Conservation (phyloP, 371 early-diverging fungal genomes). For the Syncephalastrum monosporum region DNA sequence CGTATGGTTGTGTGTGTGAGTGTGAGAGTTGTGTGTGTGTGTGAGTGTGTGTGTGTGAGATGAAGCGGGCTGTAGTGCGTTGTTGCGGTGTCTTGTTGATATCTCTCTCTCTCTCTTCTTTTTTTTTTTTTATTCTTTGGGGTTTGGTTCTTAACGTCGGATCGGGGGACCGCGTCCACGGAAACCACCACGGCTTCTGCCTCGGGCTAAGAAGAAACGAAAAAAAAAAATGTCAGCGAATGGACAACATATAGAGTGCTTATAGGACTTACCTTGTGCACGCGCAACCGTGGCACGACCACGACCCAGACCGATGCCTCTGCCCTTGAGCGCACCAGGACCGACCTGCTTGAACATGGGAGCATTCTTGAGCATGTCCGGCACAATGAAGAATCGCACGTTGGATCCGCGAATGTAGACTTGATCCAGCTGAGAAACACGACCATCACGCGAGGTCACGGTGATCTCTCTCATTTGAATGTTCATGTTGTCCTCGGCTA, state of each 20-base stretch:
- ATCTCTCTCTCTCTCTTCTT: no score
- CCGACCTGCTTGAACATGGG: slow-evolving; percentile 94
- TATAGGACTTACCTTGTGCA: slow-evolving; percentile 62
- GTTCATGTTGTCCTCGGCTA: slow-evolving; percentile 99
- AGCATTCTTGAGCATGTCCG: slow-evolving; percentile 98
- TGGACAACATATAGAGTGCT: no score
- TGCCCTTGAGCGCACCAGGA: slow-evolving; percentile 78
- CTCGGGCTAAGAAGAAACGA: slow-evolving; percentile 19
- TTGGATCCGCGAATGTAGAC: slow-evolving; percentile 96
- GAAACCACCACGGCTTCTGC: slow-evolving; percentile 33
- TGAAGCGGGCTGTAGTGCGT: background rate
- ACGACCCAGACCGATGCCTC: slow-evolving; percentile 84
- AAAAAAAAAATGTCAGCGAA: background rate
- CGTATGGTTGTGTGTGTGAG: background rate
- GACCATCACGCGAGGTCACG: slow-evolving; percentile 90
- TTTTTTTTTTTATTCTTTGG: no score
- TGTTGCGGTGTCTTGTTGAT: no score
- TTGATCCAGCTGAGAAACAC: slow-evolving; percentile 89
- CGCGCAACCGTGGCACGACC: slow-evolving; percentile 86
- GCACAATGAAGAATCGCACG: slow-evolving; percentile 94
- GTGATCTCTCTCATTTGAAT: slow-evolving; percentile 92
- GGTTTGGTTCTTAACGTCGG: slow-evolving; percentile 17
- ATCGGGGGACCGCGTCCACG: slow-evolving; percentile 26
- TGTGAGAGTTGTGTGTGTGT: background rate
- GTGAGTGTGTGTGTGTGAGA: background rate